Percentiles rank a stretch among this genome's conserved stretches.
Conservation (phyloP, 169 alveolate genomes). For the Babesia sp. region DNA sequence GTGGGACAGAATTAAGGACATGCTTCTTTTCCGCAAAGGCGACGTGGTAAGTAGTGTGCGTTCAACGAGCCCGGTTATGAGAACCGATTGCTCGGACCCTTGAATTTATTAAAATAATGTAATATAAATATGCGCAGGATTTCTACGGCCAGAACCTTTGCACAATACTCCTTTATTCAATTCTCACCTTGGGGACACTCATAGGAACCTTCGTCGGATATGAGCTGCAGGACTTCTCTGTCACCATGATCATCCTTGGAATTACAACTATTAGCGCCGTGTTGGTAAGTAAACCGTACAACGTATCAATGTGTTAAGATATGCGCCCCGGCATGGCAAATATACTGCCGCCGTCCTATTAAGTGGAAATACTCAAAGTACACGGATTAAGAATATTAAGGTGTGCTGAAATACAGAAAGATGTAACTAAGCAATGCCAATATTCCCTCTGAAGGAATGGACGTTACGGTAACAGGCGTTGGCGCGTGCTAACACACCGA, state of each 20-base stretch:
- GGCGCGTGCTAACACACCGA: no score
- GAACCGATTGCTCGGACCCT: no score
- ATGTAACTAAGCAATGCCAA: no score
- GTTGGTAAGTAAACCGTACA: constrained; percentile 13
- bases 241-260: constrained; percentile 19
- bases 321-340: constrained; percentile 61
- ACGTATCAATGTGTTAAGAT: constrained; percentile 19
- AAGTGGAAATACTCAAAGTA: constrained; percentile 32
- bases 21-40: no score
- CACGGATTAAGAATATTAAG: not conserved
- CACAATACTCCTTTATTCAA: constrained; percentile 4
- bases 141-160: constrained; percentile 63
- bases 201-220: constrained; percentile 48
- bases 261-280: constrained; percentile 17
- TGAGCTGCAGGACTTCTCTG: constrained; percentile 20
- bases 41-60: not conserved
- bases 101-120: no score
- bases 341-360: constrained; percentile 38
- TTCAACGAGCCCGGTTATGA: no score
- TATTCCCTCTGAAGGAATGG: no score
- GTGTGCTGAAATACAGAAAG: no score
- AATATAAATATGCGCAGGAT: no score
- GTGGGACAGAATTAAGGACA: no score
- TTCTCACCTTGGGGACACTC: constrained; percentile 16
- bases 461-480: no score